Base-by-base conservation (phyloP, 495 filamentous ascomycete species). In the Lophium mytilinum region DNA sequence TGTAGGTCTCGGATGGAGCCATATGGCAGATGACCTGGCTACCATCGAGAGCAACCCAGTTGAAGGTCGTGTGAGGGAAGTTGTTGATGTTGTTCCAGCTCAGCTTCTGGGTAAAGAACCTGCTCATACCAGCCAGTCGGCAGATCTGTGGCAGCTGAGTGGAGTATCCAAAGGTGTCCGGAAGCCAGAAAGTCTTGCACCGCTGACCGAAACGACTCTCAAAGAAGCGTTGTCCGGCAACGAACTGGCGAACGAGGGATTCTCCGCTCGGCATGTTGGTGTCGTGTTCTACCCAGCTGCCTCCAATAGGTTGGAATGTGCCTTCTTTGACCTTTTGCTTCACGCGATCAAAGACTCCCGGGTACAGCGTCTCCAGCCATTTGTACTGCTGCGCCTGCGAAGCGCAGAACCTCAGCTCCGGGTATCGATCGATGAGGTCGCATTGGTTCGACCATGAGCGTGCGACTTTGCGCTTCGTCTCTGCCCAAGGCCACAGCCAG, bases 401-500 rank as follows among this genome's bases (percentile, higher is more conserved):
- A 64, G 83, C 87, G 39, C 87, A 81, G 73, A 98, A 98, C 18
- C 90, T 83, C 63, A 94, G 86, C 71, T 98, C 93, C 0, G 92
- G 89, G 60, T 97, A 98, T 4, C 88, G 82, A 36, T 98, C 93
- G 75, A 98, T 86, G 43, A 98, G 74, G 64, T 92, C 84, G 68
- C 90, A 95, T 68, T 98, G 93, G 67, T 88, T 95, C 1, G 90
- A 88, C 92, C 93, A 98, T 1, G 92, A 96, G 18, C 93, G 83
- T 21, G 89, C 93, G 7, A 96, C 85, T 75, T 98, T 98, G 56
- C 93, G 86, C 70, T 95, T 96, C 0, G 93, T 98, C 76, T 98
- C 93, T n/a, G 89, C 93, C 79, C 87, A 97, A 2, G 93, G 93
- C 93, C 93, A 98, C 9, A 98, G 75, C 93, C 93, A 98, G 71